Percentiles rank a stretch among this genome's conserved stretches.
These are phyloP conservation scores for Exophiala sideris DNA, from an alignment of 2,329 filamentous ascomycete genomes.

Conservation along the genomic window DNA sequence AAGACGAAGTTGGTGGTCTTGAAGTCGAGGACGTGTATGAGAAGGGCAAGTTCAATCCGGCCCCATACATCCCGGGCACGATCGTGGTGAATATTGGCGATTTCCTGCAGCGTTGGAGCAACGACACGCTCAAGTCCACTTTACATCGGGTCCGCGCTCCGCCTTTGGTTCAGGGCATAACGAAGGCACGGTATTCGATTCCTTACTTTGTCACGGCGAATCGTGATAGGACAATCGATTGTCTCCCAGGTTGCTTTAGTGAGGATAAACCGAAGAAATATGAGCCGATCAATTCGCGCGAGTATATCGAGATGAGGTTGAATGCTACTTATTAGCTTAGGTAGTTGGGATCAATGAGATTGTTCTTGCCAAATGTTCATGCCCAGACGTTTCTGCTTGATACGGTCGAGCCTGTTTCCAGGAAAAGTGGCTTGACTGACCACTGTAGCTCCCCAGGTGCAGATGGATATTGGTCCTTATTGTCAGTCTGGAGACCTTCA, in stretches of 20 bases:
- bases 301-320: conserved; percentile 36
- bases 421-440: too few species aligned
- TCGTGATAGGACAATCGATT: conserved; percentile 36
- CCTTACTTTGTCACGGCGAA: conserved; percentile 35
- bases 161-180: conserved; percentile 24
- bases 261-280: conserved; percentile 48
- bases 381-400: too few species aligned
- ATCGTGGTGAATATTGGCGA: conserved; percentile 54
- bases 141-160: conserved; percentile 46
- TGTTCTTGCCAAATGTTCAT: too few species aligned
- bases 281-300: conserved; percentile 43
- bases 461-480: too few species aligned
- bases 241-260: conserved; percentile 47
- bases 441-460: too few species aligned
- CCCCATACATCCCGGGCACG: conserved; percentile 67
- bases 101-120: conserved; percentile 51
- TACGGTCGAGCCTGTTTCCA: too few species aligned
- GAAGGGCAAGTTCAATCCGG: conserved; percentile 74
- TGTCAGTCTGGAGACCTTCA: too few species aligned
- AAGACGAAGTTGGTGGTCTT: conserved; percentile 46
- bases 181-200: conserved; percentile 32
- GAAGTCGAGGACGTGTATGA: conserved; percentile 63
- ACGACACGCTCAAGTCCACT: conserved; percentile 50
- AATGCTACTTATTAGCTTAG: conserved; percentile 20
- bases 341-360: background rate